phyloP scores from a whole-genome alignment of 192 early-diverging fungal genomes.

The Chytriomyces hyalinus region DNA sequence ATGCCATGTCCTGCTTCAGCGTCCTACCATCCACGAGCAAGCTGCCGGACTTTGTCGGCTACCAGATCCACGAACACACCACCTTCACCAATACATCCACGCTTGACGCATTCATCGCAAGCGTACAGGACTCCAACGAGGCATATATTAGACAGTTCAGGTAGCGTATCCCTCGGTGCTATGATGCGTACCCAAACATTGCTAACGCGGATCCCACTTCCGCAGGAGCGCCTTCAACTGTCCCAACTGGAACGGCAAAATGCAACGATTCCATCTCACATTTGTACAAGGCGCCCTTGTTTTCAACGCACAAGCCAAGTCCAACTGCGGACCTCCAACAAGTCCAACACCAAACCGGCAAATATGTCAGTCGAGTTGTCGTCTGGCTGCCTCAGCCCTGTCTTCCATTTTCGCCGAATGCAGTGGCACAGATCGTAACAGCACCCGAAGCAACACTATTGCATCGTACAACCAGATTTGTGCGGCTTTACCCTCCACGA shows the following conservation, averaged over 20 bases:
- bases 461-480: not conserved
- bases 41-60: constrained; percentile 5
- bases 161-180: not conserved
- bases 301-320: not conserved
- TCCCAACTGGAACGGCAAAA: not conserved
- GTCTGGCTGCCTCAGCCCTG: not conserved
- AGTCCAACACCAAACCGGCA: not conserved
- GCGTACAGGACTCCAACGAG: not conserved
- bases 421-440: not conserved
- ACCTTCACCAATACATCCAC: not conserved
- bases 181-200: not conserved
- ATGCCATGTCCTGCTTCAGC: too few relatives aligned
- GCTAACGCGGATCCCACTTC: not conserved
- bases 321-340: not conserved
- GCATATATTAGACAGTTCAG: not conserved
- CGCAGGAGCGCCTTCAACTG: not conserved
- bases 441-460: not conserved
- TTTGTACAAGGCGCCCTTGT: not conserved
- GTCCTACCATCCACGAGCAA: too few relatives aligned
- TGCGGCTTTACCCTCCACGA: not conserved
- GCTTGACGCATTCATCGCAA: not conserved
- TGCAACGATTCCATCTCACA: not conserved
- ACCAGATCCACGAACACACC: not conserved
- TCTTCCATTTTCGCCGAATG: not conserved
- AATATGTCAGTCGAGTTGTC: not conserved